Evolutionary conservation across 2,329 filamentous ascomycete genomes (phyloP).

Genomic region (Fusarium brachygibbosum): DNA sequence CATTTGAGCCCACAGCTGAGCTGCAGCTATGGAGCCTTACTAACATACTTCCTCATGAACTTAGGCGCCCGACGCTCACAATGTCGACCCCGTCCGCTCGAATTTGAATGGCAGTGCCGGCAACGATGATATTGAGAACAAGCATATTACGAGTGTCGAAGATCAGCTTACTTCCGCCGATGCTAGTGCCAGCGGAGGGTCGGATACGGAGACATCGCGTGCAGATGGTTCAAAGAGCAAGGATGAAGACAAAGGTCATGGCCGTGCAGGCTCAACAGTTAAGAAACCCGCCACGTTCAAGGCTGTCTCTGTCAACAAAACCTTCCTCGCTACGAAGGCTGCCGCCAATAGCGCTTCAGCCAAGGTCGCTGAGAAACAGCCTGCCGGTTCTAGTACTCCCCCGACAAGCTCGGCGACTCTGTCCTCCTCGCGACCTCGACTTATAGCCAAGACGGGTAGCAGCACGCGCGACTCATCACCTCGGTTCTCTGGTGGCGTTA

Average conservation of each 20-base stretch:
- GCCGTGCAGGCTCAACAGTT: slow-evolving; percentile 69
- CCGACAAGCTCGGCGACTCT: slow-evolving; percentile 61
- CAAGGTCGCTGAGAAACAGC: slow-evolving; percentile 66
- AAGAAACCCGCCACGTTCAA: slow-evolving; percentile 87
- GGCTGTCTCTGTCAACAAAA: slow-evolving; percentile 86
- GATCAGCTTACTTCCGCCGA: slow-evolving; percentile 72
- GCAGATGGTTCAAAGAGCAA: slow-evolving; percentile 67
- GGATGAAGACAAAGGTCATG: slow-evolving; percentile 71
- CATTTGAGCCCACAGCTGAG: slow-evolving; percentile 1
- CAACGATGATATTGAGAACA: slow-evolving; percentile 68
- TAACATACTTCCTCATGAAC: slow-evolving; percentile 29
- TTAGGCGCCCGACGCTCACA: slow-evolving; percentile 57
- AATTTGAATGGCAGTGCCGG: slow-evolving; percentile 65
- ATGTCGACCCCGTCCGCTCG: slow-evolving; percentile 62
- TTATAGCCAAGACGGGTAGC: slow-evolving; percentile 81
- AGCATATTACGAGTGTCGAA: slow-evolving; percentile 70
- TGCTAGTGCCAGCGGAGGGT: slow-evolving; percentile 79
- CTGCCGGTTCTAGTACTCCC: slow-evolving; percentile 61
- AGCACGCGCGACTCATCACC: slow-evolving; percentile 67
- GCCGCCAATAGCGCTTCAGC: slow-evolving; percentile 59
- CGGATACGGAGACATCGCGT: slow-evolving; percentile 80
- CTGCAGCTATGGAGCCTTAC: slow-evolving; percentile 18
- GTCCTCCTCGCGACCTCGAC: slow-evolving; percentile 73
- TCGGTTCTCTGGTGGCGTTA: slow-evolving; percentile 59
- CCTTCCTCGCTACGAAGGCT: slow-evolving; percentile 81